Percentiles rank a stretch among this genome's conserved stretches.
Conservation (phyloP, 139 green algal genomes). For the Gonium pectorale region DNA sequence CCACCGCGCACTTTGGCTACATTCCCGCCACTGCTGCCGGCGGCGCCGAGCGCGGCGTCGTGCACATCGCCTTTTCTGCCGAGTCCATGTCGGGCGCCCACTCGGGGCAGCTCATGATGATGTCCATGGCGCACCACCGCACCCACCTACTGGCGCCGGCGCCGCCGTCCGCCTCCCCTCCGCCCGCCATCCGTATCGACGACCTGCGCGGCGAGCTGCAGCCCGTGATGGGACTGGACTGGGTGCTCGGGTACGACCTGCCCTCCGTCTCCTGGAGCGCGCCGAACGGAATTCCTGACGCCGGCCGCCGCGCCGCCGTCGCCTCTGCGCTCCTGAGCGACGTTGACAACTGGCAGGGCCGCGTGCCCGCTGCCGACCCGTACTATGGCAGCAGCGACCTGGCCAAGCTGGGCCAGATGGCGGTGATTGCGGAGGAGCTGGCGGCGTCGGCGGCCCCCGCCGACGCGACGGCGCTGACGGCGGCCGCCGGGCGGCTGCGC, state of each 20-base stretch:
- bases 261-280: not conserved
- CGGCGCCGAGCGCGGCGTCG: slow-evolving; percentile 2
- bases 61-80: not conserved
- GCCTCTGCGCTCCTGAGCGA: not conserved
- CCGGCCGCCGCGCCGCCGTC: not conserved
- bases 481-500: not conserved
- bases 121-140: slow-evolving; percentile 47
- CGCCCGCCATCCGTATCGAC: not conserved
- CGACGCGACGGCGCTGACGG: not conserved
- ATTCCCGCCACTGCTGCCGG: not conserved
- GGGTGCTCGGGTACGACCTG: not conserved
- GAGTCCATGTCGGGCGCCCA: slow-evolving; percentile 29
- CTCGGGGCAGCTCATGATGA: slow-evolving; percentile 42
- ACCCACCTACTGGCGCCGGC: slow-evolving; percentile 4
- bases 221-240: slow-evolving; percentile 1
- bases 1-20: slow-evolving; percentile 20
- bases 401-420: slow-evolving; percentile 50
- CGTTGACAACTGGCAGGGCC: not conserved
- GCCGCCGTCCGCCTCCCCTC: not conserved
- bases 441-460: not conserved
- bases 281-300: not conserved
- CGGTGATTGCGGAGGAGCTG: slow-evolving; percentile 62
- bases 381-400: slow-evolving; percentile 57
- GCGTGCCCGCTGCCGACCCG: slow-evolving; percentile 4
- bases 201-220: slow-evolving; percentile 2